Evolutionary conservation across 768 basidiomycete species (phyloP).

Genomic region (Galerina marginata): DNA sequence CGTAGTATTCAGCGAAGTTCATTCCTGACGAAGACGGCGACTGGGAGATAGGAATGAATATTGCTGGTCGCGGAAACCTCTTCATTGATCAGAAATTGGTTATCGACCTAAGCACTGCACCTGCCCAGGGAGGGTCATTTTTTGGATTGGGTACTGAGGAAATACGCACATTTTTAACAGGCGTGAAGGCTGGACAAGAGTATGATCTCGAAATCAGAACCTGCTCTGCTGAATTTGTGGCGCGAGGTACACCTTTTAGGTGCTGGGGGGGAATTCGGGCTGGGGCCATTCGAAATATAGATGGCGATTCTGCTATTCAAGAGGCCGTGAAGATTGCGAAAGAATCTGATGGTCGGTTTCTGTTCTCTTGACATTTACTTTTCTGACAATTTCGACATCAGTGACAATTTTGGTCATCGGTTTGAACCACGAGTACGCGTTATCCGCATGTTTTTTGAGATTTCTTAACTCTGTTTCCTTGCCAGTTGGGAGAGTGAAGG

Average conservation of each 20-base stretch:
- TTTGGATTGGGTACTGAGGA: slow-evolving; percentile 52
- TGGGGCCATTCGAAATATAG: slow-evolving; percentile 38
- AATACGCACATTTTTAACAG: slow-evolving; percentile 37
- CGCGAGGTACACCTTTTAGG: slow-evolving; percentile 37
- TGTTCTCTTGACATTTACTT: neutral
- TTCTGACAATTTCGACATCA: slow-evolving; percentile 18
- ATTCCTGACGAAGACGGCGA: slow-evolving; percentile 57
- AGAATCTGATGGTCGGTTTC: slow-evolving; percentile 42
- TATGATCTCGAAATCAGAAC: slow-evolving; percentile 48
- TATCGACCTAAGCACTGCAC: slow-evolving; percentile 50
- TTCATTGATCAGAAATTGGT: slow-evolving; percentile 54
- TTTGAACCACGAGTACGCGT: slow-evolving; percentile 55
- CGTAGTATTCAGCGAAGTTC: slow-evolving; percentile 48
- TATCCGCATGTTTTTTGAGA: neutral
- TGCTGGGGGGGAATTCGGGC: slow-evolving; percentile 48
- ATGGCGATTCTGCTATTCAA: slow-evolving; percentile 44
- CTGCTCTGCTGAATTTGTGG: slow-evolving; percentile 37
- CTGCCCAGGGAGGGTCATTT: slow-evolving; percentile 42
- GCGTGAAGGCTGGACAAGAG: slow-evolving; percentile 45
- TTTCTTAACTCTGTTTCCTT: neutral
- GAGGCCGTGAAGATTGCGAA: slow-evolving; percentile 45
- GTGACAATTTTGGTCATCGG: slow-evolving; percentile 57
- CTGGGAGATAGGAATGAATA: slow-evolving; percentile 53
- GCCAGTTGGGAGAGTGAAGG: slow-evolving; percentile 60
- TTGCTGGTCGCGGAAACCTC: slow-evolving; percentile 52